Base-by-base conservation (phyloP, 73 alveolate species). In the Breviolum minutum region DNA sequence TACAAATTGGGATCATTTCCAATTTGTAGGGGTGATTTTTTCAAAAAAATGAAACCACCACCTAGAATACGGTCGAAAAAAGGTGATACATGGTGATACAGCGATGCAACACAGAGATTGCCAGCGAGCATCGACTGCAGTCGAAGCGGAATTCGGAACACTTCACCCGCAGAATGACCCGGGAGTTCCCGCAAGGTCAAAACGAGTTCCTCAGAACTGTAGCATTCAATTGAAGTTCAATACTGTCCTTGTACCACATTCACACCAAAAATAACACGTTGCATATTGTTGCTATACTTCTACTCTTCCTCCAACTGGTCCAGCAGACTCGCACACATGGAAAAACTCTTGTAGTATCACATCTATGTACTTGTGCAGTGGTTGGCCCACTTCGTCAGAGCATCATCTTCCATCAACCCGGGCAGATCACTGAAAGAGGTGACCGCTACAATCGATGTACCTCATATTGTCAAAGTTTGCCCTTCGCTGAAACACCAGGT, bases 171-270 rank as follows among this genome's bases (percentile, higher is more conserved):
- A 8, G 95, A 32, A 54, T 88, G 95, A 29, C 95, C 95, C 11
- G 95, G 95, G 27, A 88, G 95, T 84, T 88, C 95, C n/a, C 95
- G 84, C 83, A 88, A 24, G 71, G 95, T 88, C 69, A 88, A 69
- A 63, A 88, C 24, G 27, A 88, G 95, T 70, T 88, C 95, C 95
- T 88, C n/a, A 30, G 92, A 29, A 6, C 48, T 12, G 6, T 29
- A 20, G 64, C 20, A 12, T 16, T 13, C 16, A 29, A 16, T 73
- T 17, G 26, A 70, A 17, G 19, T 69, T 17, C 7, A 22, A 22
- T 68, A 68, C 24, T 68, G n/a, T 17, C 17, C 6, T 68, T 2
- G n/a, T 17, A 22, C 77, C 24, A 14, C 17, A 22, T 14, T 68
- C 77, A 68, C 77, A 68, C 8, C 77, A 68, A 68, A 68, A 22